Percentiles rank a stretch among this genome's conserved stretches.
Conservation (phyloP, 2,329 filamentous ascomycete genomes). For the Magnaporthiopsis incrustans region DNA sequence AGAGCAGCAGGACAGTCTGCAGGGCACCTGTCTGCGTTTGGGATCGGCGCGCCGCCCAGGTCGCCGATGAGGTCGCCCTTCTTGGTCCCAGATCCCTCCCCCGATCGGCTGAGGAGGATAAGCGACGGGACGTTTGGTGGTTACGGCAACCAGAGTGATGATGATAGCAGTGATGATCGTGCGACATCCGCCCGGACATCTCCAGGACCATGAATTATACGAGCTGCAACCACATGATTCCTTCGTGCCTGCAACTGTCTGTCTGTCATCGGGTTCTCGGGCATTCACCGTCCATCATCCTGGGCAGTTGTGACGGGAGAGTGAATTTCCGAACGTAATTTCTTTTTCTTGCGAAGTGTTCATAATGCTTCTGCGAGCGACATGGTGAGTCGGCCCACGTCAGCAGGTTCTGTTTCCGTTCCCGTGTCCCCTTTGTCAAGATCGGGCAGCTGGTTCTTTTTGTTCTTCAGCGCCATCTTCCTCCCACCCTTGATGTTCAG, state of each 20-base stretch:
- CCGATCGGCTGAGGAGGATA: slow-evolving; percentile 2
- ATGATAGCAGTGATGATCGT: not conserved
- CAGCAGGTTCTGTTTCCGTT: not conserved
- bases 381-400: not conserved
- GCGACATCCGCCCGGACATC: not conserved
- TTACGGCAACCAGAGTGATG: not conserved
- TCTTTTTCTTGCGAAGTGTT: not conserved
- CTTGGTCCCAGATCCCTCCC: not conserved
- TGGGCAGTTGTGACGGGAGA: not conserved
- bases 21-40: not conserved
- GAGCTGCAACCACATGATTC: not conserved
- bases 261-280: not conserved
- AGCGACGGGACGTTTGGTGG: slow-evolving; percentile 4
- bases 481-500: slow-evolving; percentile 6
- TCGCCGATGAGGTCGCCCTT: not conserved
- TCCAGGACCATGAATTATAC: slow-evolving; percentile 3
- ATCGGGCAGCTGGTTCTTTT: not conserved
- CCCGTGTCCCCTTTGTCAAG: not conserved
- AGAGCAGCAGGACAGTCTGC: not conserved
- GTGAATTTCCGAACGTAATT: not conserved
- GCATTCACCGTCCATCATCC: not conserved
- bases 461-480: slow-evolving; percentile 2
- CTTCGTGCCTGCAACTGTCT: not conserved
- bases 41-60: not conserved
- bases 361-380: not conserved